phyloP scores from a whole-genome alignment of 2,329 filamentous ascomycete genomes.

The Chaetoscypha palmicola region DNA sequence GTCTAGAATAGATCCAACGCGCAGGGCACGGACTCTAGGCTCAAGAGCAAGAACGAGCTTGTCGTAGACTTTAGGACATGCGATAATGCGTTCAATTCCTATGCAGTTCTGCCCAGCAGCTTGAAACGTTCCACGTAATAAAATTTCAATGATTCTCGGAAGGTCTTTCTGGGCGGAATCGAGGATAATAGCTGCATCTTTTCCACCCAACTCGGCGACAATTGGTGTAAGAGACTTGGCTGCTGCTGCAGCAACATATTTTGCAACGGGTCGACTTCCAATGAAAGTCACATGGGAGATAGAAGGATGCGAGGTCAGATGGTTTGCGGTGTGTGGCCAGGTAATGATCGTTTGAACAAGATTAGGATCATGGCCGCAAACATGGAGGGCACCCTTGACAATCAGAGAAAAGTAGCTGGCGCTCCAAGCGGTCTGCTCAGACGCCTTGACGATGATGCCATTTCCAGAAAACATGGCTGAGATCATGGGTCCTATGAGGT shows the following conservation, averaged over 20 bases:
- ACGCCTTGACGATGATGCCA: constrained; percentile 85
- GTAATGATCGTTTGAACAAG: constrained; percentile 81
- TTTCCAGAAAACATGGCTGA: constrained; percentile 88
- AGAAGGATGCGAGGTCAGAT: constrained; percentile 76
- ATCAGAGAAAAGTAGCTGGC: constrained; percentile 75
- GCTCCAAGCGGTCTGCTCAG: constrained; percentile 94
- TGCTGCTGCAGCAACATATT: constrained; percentile 79
- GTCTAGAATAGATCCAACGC: constrained; percentile 64
- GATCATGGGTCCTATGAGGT: constrained; percentile 85
- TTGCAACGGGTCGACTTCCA: constrained; percentile 78
- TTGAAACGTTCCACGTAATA: constrained; percentile 91
- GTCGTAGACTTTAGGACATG: constrained; percentile 68
- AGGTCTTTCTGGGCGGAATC: constrained; percentile 63
- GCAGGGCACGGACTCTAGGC: constrained; percentile 66
- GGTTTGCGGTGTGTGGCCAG: constrained; percentile 75
- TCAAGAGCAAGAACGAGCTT: constrained; percentile 62
- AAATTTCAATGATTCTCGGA: constrained; percentile 66
- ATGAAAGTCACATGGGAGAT: constrained; percentile 95
- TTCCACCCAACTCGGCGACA: constrained; percentile 87
- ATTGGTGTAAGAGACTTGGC: constrained; percentile 82
- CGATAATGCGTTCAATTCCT: constrained; percentile 89
- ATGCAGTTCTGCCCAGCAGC: constrained; percentile 96
- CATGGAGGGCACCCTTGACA: constrained; percentile 68
- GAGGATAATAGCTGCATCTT: constrained; percentile 85
- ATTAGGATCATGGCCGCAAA: constrained; percentile 74